Base-by-base conservation (phyloP, 495 filamentous ascomycete species). In the Aspergillus saccharolyticus region DNA sequence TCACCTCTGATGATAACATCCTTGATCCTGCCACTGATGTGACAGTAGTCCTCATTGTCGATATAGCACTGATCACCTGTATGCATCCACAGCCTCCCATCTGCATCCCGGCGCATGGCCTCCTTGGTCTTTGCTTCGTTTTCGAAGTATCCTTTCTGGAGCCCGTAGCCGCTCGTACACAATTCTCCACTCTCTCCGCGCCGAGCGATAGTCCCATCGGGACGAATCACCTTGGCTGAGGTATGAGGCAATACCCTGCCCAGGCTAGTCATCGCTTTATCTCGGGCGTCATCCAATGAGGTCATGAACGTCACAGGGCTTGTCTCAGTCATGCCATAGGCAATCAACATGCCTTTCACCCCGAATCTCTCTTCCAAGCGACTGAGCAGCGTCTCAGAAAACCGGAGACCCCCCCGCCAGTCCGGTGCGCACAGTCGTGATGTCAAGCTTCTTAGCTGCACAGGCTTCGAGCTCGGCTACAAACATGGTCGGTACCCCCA, bases 1-100 rank as follows among this genome's bases (percentile, higher is more conserved):
- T 44, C 22, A 76, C 78, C 83, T 44, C 84, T 65, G 55, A 86
- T 87, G 59, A 85, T 84, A 39, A 87, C 80, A 58, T 87, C 84
- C 72, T 86, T 87, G 61, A 85, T 83, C 39, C 83, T 57, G 0
- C 84, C 84, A 1, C 81, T 86, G 14, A 70, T 66, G 9, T 53
- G 53, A 16, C 53, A 61, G 24, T 65, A 66, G 1, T 61, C 67
- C 21, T 68, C 58, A 0, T 24, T 18, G 44, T 70, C 61, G n/a
- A 70, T 18, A 4, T 58, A 42, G 3, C 56, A 61, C 30, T 70
- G 57, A 42, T 70, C 67, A 1, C 67, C 67, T 0, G 67, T 68
- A 30, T 66, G 56, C 59, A 70, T 61, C 67, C 67, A 70, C 30
- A 62, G 2, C 10, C n/a, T 43, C 0, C 30, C 33, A 21, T 55